phyloP scores from a whole-genome alignment of 768 basidiomycete genomes.

The Coprinopsis cinerea region DNA sequence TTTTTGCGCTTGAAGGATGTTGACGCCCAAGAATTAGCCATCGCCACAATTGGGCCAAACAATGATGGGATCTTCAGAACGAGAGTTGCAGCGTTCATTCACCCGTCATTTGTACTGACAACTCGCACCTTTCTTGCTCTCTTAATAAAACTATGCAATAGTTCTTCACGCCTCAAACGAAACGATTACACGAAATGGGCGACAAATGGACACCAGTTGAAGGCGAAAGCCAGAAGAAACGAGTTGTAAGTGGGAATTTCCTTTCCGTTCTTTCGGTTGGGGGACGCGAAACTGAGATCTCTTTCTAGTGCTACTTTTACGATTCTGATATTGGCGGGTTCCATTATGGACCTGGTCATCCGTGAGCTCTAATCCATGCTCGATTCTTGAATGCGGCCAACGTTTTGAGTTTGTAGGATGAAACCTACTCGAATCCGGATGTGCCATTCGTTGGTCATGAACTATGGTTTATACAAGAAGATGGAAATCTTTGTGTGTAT shows the following conservation, averaged over 20 bases:
- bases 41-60: neutral
- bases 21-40: no score
- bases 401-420: slow-evolving; percentile 53
- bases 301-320: slow-evolving; percentile 91
- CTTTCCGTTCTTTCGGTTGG: slow-evolving; percentile 9
- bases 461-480: slow-evolving; percentile 97
- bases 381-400: neutral
- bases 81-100: neutral
- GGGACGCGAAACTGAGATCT: slow-evolving; percentile 12
- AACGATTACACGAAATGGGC: slow-evolving; percentile 30
- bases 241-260: slow-evolving; percentile 60
- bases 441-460: slow-evolving; percentile 99
- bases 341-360: slow-evolving; percentile 97
- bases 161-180: neutral
- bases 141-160: slow-evolving; percentile 1
- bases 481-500: slow-evolving; percentile 98
- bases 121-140: neutral
- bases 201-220: slow-evolving; percentile 58
- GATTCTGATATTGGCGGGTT: slow-evolving; percentile 99
- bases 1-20: neutral
- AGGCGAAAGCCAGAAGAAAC: slow-evolving; percentile 74
- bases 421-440: slow-evolving; percentile 98
- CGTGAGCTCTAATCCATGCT: slow-evolving; percentile 47
- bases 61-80: slow-evolving; percentile 6
- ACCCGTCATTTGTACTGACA: neutral